Evolutionary conservation across 192 early-diverging fungal species (phyloP).

Genomic region (Entomortierella beljakovae): DNA sequence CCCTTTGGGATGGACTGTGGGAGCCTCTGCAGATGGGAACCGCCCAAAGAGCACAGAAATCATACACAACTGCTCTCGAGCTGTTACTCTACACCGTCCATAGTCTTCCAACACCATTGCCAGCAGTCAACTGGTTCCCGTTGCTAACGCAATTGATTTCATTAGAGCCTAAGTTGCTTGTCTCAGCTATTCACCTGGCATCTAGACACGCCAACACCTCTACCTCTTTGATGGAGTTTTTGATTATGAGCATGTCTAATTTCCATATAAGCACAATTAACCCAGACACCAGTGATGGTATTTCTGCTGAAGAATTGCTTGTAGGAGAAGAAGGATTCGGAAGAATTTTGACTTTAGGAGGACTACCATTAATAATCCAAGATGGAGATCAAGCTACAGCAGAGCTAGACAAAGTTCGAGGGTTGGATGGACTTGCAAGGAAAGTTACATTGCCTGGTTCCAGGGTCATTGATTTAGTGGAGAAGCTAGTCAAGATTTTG

Average conservation of each 20-base stretch:
- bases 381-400: slow-evolving; percentile 18
- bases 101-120: slow-evolving; percentile 53
- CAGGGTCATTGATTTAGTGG: slow-evolving; percentile 46
- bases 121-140: slow-evolving; percentile 68
- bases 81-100: slow-evolving; percentile 41
- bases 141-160: slow-evolving; percentile 40
- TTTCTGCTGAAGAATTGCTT: slow-evolving; percentile 39
- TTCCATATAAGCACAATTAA: slow-evolving; percentile 8
- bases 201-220: slow-evolving; percentile 60
- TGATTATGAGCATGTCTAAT: slow-evolving; percentile 51
- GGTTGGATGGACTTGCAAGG: slow-evolving; percentile 58
- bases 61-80: slow-evolving; percentile 4
- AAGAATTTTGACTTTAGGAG: slow-evolving; percentile 59
- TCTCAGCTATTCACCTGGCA: slow-evolving; percentile 54
- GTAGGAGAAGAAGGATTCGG: slow-evolving; percentile 59
- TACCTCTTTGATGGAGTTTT: slow-evolving; percentile 62
- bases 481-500: slow-evolving; percentile 24
- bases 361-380: slow-evolving; percentile 23
- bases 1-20: slow-evolving; percentile 58
- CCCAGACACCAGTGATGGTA: not conserved
- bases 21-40: slow-evolving; percentile 43
- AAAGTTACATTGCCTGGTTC: slow-evolving; percentile 54
- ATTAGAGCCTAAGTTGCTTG: slow-evolving; percentile 29
- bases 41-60: slow-evolving; percentile 17
- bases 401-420: slow-evolving; percentile 55